Evolutionary conservation across 1,139 yeast genomes (phyloP).

Genomic region (Suhomyces coccinellae): DNA sequence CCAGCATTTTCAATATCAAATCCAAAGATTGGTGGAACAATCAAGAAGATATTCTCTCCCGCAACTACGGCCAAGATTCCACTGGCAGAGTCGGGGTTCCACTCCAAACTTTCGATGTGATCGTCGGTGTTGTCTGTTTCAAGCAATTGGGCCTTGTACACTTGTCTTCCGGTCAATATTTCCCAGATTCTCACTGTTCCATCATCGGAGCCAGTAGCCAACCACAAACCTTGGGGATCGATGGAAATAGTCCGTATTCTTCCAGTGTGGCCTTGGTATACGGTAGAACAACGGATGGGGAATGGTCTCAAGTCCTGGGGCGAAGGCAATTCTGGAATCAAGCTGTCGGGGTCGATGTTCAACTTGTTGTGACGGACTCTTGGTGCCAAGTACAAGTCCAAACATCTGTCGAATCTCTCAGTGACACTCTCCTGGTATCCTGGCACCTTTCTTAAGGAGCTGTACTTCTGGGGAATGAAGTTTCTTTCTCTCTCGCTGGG

Average conservation of each 20-base stretch:
- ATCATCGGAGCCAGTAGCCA: constrained; percentile 98
- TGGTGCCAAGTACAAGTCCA: constrained; percentile 94
- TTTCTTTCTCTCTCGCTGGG: constrained; percentile 78
- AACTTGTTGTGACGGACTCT: constrained; percentile 89
- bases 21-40: constrained; percentile 90
- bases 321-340: constrained; percentile 94
- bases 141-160: constrained; percentile 61
- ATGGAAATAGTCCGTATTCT: constrained; percentile 79
- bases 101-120: constrained; percentile 76
- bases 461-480: constrained; percentile 80
- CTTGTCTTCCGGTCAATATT: constrained; percentile 90
- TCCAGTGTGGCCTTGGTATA: constrained; percentile 79
- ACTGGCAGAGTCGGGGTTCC: constrained; percentile 80
- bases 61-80: constrained; percentile 84
- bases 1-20: constrained; percentile 83
- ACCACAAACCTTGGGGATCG: constrained; percentile 90
- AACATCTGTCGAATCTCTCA: constrained; percentile 90
- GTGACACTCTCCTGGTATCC: constrained; percentile 84
- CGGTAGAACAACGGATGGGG: constrained; percentile 88
- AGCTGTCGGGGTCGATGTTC: constrained; percentile 93
- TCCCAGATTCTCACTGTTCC: constrained; percentile 98
- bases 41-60: constrained; percentile 74
- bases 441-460: constrained; percentile 86
- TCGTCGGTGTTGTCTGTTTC: constrained; percentile 63
- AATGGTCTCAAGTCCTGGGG: constrained; percentile 98